Evolutionary conservation across 1,139 yeast species (phyloP), one percentile per base, ranked within the genome.

Genomic region (Suhomyces guaymorum): DNA sequence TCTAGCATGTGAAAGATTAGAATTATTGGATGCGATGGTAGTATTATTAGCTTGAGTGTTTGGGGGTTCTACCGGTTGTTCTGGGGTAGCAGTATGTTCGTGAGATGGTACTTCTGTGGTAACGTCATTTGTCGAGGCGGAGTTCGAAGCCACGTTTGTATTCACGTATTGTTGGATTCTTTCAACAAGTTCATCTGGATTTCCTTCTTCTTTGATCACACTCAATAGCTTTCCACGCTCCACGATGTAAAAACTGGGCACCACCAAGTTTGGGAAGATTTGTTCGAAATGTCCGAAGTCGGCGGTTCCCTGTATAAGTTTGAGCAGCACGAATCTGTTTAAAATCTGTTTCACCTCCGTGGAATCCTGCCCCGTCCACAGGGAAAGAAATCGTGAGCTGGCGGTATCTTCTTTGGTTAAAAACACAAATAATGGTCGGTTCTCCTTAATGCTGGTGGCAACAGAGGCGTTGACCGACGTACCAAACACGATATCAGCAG

Each of bases 161-260:
- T 24, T 24, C 11, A 21, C 21, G 12, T 33, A 26, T 13, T 26
- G 19, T 13, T 13, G 18, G 4, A 30, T 13, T n/a, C 37, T 24
- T 9, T 11, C 15, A 5, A 23, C 13, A 10, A 38, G 29, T 3
- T 47, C 54, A 15, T 42, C 42, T 4, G 49, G 35, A 2, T 57
- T 40, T 5, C 57, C 61, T 7, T 11, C 13, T 6, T 60, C 67
- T 3, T 59, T 60, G 6, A 78, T 57, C 8, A 66, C 49, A 27
- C 70, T 78, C 28, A 76, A 46, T 7, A 79, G 57, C 26, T 62
- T 53, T 3, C 82, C 77, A 8, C 64, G 61, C 28, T 55, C 58
- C 7, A 82, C 65, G 34, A 77, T 62, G 55, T 63, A 75, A 41
- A 74, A 60, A 44, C 76, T 66, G 9, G 82, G 86, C 3, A 66